Evolutionary conservation across 306 rosid species (phyloP), one percentile per base, ranked within the genome.

Genomic region (Gleditsia sinensis): DNA sequence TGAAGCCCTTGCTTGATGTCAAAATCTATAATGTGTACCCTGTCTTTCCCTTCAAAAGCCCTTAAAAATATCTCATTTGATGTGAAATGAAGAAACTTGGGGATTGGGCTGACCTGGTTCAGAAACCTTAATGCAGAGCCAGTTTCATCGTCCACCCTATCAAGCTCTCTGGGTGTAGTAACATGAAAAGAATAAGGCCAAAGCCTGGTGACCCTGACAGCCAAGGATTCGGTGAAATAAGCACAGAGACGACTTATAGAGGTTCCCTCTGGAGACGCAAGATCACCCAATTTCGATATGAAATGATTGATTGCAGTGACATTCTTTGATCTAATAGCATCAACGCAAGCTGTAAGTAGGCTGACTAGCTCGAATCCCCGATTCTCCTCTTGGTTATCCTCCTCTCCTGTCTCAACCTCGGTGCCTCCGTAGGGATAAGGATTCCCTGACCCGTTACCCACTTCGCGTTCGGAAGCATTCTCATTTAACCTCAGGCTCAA

Each of bases 1-100:
- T 92, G 99, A 14, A 95, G 84, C 4, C 99, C 99, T 76, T 92
- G 97, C 86, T 86, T 92, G 58, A 95, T 85, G 81, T 90, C 98
- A n/a, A 95, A 95, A 64, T 95, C 99, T 55, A 95, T 95, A 59
- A 95, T 88, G 90, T 95, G 99, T 72, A 95, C 96, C 81, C 85
- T 89, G 67, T 95, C 98, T 74, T 92, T 95, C 67, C 98, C 99
- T 86, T 95, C 99, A 75, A 95, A 95, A 30, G 97, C 94, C 50
- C 97, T 87, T 75, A 95, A 37, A 63, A 95, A 70, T 75, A 92
- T 84, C 88, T 95, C 99, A 45, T 95, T 95, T 2, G 94, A 88
- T 5, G 98, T 92, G 88, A 95, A 95, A 64, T 95, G 97, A 28
- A 95, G 87, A 51, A 90, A 95, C 87, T 87, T 95, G 0, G 92